Evolutionary conservation across 345 rosid genomes (phyloP).

Genomic region (Geranium rotundifolium): DNA sequence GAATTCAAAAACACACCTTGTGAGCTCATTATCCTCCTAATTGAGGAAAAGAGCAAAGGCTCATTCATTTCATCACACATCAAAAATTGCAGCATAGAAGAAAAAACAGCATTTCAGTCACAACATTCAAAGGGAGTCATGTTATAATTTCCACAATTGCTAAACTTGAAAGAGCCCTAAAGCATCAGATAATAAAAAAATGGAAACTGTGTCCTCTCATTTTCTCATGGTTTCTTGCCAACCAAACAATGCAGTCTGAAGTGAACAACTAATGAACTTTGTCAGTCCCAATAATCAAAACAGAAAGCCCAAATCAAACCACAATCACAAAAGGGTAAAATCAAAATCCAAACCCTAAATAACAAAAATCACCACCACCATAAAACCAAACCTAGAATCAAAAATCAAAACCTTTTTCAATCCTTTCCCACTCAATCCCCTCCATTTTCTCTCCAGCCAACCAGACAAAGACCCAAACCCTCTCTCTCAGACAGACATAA

Average conservation of each 20-base stretch:
- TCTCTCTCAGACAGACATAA: background rate
- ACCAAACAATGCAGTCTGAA: background rate
- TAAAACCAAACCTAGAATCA: too few species aligned
- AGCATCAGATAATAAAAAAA: background rate
- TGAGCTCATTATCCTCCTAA: background rate
- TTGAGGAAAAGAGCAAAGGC: too few species aligned
- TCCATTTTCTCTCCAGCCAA: background rate
- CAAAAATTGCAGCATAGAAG: too few species aligned
- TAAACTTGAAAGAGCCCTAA: background rate
- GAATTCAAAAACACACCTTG: background rate
- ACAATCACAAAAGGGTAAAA: too few species aligned
- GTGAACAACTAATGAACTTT: background rate
- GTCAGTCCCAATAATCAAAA: background rate
- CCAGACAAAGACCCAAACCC: background rate
- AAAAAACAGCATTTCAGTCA: too few species aligned
- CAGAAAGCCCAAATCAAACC: too few species aligned
- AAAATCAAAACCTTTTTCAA: background rate
- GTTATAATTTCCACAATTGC: too few species aligned
- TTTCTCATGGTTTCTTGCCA: background rate
- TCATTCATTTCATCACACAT: too few species aligned
- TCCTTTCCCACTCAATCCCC: background rate
- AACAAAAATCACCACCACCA: too few species aligned
- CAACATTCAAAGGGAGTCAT: too few species aligned
- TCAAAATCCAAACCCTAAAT: too few species aligned
- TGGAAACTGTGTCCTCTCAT: background rate